Conservation (phyloP, 2,329 filamentous ascomycete genomes). For the Colletotrichum sp. region DNA sequence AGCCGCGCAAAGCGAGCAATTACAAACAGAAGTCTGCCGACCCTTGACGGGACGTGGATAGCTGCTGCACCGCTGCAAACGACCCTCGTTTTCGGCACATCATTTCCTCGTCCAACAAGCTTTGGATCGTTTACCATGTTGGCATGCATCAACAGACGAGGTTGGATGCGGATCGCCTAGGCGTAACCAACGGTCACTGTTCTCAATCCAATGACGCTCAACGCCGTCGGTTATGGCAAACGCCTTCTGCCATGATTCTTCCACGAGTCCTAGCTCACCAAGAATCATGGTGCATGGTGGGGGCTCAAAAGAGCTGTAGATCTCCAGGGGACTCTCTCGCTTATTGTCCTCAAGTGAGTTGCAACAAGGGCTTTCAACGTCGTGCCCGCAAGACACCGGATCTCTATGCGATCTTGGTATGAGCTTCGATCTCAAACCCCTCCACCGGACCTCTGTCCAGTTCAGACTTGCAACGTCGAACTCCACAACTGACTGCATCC, state of each 20-base stretch:
- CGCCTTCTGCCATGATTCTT: neutral
- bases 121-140: neutral
- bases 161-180: neutral
- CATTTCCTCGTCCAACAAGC: neutral
- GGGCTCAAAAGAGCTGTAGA: neutral
- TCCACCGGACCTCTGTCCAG: neutral
- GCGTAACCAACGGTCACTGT: neutral
- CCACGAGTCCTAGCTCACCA: neutral
- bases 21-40: neutral
- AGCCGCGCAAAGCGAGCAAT: neutral
- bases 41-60: neutral
- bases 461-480: neutral
- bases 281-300: neutral
- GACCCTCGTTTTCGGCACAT: neutral
- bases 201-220: neutral
- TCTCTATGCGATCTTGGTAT: neutral
- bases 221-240: neutral
- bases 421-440: neutral
- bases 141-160: neutral
- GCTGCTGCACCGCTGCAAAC: neutral
- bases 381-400: neutral
- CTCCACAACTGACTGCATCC: neutral
- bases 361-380: neutral
- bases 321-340: slow-evolving; percentile 5
- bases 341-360: neutral